These are phyloP conservation scores for Microbotryum saponariae DNA, from an alignment of 1,284 basidiomycete species.

Conservation along the genomic window DNA sequence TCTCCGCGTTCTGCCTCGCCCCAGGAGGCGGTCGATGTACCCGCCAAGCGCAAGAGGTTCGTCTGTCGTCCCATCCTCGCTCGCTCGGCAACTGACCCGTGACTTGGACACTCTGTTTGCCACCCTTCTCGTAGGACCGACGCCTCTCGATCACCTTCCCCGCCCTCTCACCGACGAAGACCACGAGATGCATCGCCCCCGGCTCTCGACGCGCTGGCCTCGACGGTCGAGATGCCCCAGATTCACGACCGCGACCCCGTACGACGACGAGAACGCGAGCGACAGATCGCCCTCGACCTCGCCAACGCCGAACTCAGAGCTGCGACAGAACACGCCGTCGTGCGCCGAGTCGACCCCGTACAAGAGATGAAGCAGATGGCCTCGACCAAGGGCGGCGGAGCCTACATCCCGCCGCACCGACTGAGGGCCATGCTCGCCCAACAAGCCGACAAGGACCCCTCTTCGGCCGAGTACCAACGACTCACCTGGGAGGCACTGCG, in stretches of 20 bases:
- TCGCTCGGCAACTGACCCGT: background rate
- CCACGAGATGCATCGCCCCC: background rate
- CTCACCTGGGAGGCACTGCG: slow-evolving; percentile 96
- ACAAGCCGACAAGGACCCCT: slow-evolving; percentile 66
- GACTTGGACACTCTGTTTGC: background rate
- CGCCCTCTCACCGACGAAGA: slow-evolving; percentile 17
- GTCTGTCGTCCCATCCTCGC: background rate
- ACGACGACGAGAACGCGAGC: slow-evolving; percentile 65
- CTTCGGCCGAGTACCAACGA: slow-evolving; percentile 85
- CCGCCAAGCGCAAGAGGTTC: slow-evolving; percentile 17
- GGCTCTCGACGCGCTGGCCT: background rate
- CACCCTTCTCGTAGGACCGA: slow-evolving; percentile 10
- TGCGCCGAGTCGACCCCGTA: slow-evolving; percentile 46
- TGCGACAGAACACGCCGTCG: slow-evolving; percentile 44
- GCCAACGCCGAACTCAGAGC: slow-evolving; percentile 64
- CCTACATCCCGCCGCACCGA: slow-evolving; percentile 92
- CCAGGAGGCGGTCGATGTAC: background rate
- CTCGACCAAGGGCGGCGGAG: slow-evolving; percentile 65
- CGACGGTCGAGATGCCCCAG: slow-evolving; percentile 43
- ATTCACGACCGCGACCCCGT: slow-evolving; percentile 69
- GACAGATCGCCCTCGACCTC: slow-evolving; percentile 62
- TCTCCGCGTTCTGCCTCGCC: too few species aligned
- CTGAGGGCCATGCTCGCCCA: slow-evolving; percentile 85
- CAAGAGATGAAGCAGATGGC: slow-evolving; percentile 45
- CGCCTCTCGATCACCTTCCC: slow-evolving; percentile 22